Evolutionary conservation across 2,329 filamentous ascomycete species (phyloP).

Genomic region (Paraconiothyrium brasiliense): DNA sequence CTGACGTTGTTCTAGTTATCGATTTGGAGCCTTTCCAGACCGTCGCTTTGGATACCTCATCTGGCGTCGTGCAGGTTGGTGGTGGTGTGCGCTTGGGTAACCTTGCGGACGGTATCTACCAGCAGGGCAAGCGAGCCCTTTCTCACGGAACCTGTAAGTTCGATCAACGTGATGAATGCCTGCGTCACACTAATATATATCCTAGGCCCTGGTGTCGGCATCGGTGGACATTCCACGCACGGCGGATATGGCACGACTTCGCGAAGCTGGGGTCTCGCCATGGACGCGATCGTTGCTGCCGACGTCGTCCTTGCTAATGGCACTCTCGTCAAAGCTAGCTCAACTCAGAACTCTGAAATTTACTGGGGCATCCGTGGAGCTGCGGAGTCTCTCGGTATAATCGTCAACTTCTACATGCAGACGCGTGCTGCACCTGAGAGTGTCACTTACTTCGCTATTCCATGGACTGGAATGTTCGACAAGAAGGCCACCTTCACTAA

Average conservation of each 20-base stretch:
- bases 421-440: conserved; percentile 38
- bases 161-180: no score
- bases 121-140: conserved; percentile 12
- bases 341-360: conserved; percentile 47
- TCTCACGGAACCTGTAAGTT: conserved; percentile 12
- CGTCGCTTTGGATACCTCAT: conserved; percentile 53
- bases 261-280: conserved; percentile 47
- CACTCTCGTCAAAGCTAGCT: conserved; percentile 47
- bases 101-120: conserved; percentile 11
- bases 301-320: conserved; percentile 54
- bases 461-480: conserved; percentile 32
- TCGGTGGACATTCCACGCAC: conserved; percentile 49
- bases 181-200: not conserved
- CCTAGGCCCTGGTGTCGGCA: conserved; percentile 50
- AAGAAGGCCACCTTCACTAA: conserved; percentile 42
- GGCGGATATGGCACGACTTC: conserved; percentile 46
- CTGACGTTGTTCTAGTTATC: conserved; percentile 42
- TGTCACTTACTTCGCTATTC: conserved; percentile 41
- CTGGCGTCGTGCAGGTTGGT: conserved; percentile 56
- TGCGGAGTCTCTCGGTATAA: conserved; percentile 54
- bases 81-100: conserved; percentile 60
- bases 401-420: conserved; percentile 50
- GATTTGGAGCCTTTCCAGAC: conserved; percentile 58
- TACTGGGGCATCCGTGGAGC: conserved; percentile 55
- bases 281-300: conserved; percentile 45